Conservation (phyloP, 2,329 filamentous ascomycete genomes). For the Botryotinia globosa region DNA sequence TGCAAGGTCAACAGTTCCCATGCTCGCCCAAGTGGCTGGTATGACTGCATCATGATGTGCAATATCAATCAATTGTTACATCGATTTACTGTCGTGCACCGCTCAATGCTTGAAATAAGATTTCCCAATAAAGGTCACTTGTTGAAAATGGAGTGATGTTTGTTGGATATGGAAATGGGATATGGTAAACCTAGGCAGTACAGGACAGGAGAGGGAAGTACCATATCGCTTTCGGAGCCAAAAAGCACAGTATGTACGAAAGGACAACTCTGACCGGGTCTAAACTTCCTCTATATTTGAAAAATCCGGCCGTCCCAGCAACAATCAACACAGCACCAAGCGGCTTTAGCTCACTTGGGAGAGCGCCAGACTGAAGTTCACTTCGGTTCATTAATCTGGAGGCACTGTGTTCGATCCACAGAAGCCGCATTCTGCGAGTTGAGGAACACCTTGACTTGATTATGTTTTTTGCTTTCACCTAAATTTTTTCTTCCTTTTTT, state of each 20-base stretch:
- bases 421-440: slow-evolving; percentile 21
- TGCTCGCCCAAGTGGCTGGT: slow-evolving; percentile 1
- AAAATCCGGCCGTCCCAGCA: accelerated
- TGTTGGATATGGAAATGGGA: neutral
- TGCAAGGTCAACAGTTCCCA: neutral
- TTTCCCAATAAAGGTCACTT: neutral
- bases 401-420: slow-evolving; percentile 24
- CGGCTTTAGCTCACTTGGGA: slow-evolving; percentile 24
- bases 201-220: no score
- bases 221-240: no score
- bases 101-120: neutral
- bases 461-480: neutral
- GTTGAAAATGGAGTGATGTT: neutral
- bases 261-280: accelerated
- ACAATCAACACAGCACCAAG: slow-evolving; percentile 5
- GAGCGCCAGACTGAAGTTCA: slow-evolving; percentile 23
- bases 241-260: neutral
- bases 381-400: slow-evolving; percentile 19
- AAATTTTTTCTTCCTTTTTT: neutral
- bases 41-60: neutral
- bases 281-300: neutral
- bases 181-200: no score
- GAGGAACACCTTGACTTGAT: neutral
- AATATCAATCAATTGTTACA: no score
- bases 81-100: neutral